Evolutionary conservation across 2,329 filamentous ascomycete genomes (phyloP), one percentile per base, ranked within the genome.

Genomic region (Ramichloridium luteum): DNA sequence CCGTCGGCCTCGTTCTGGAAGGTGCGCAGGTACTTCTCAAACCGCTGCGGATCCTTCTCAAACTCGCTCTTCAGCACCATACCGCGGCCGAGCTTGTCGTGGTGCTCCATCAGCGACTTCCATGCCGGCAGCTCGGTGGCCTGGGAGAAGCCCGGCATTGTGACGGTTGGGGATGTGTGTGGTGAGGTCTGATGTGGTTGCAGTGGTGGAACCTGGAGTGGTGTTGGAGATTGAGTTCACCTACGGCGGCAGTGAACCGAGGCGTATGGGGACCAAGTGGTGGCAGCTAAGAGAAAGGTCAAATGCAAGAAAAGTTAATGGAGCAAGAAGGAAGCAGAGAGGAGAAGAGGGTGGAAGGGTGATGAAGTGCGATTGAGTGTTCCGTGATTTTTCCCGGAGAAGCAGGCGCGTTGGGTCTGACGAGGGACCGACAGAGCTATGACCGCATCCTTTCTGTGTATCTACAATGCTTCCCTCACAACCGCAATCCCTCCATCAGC

Each of bases 31-130:
- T 93, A 86, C 64, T 90, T 93, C 53, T 78, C 63, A 68, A 94
- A 96, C 42, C 90, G 84, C 55, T 80, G 58, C 30, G 85, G 76
- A 58, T 98, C 86, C 49, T 83, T 76, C 52, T 82, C 71, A 62
- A 96, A 98, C 57, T 83, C 82, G 45, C 93, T 80, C 67, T 93
- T 93, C 45, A 96, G 73, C 43, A 93, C 78, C 55, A 96, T 90
- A 55, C 78, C 76, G 65, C 86, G 86, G 54, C 84, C 86, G 28
- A 90, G 73, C 42, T 70, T 71, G 61, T 82, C 77, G 64, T 92
- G 85, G 64, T 96, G 86, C 53, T 82, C 71, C 65, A 93, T 82
- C 54, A 98, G 84, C 57, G 81, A 74, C 29, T 25, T 31, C 88
- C 90, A 98, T 55, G 84, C 77, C 49, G 76, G 68, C 48, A 93